Conservation (phyloP, 2,329 filamentous ascomycete species). For the Sclerotinia spermophila region DNA sequence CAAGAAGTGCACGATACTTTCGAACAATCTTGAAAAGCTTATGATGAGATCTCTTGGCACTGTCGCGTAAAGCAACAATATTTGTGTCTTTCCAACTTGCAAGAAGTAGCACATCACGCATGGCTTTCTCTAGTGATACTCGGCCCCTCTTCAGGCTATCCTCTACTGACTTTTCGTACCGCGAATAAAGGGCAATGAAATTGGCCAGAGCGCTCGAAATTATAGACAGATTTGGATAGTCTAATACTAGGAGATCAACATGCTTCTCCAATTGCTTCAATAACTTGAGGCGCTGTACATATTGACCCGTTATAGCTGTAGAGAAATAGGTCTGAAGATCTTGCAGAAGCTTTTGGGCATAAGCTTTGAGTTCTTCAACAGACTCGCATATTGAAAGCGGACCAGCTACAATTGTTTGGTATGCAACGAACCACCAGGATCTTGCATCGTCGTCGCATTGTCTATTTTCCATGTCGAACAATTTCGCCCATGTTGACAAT, state of each 20-base stretch:
- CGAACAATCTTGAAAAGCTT: conserved; percentile 89
- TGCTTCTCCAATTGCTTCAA: conserved; percentile 64
- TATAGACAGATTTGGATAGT: conserved; percentile 54
- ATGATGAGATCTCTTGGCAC: conserved; percentile 82
- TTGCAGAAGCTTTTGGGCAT: conserved; percentile 66
- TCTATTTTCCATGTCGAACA: conserved; percentile 79
- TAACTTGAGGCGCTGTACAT: conserved; percentile 65
- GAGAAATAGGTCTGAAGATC: conserved; percentile 77
- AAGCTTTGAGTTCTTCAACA: conserved; percentile 55
- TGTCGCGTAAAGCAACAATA: conserved; percentile 82
- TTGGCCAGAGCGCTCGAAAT: conserved; percentile 67
- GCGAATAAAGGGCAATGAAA: conserved; percentile 70
- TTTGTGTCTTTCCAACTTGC: conserved; percentile 99
- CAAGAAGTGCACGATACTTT: conserved; percentile 79
- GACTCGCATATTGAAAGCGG: conserved; percentile 63
- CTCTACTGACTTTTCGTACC: conserved; percentile 64
- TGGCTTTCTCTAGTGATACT: conserved; percentile 76
- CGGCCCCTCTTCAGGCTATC: conserved; percentile 67
- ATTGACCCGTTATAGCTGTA: conserved; percentile 78
- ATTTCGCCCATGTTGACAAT: conserved; percentile 82
- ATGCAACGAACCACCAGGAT: conserved; percentile 96
- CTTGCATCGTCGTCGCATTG: conserved; percentile 75
- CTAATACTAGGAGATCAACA: conserved; percentile 55
- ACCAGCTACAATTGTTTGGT: conserved; percentile 79
- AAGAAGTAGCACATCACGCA: conserved; percentile 88